These are phyloP conservation scores for Kluyveromyces aestuarii DNA, from an alignment of 805 yeast species.

Conservation along the genomic window DNA sequence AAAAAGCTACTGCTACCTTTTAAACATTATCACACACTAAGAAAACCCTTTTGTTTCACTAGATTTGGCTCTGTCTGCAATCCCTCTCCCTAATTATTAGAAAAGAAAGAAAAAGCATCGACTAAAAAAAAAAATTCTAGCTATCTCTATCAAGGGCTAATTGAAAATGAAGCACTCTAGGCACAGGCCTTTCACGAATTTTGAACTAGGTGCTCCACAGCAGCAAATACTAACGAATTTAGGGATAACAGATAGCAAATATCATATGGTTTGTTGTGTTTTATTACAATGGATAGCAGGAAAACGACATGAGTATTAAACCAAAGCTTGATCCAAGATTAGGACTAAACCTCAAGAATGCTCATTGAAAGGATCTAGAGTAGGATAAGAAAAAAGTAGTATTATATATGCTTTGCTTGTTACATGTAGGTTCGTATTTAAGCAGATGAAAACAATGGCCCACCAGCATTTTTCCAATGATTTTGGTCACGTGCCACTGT, in stretches of 20 bases:
- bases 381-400: neutral
- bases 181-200: neutral
- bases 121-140: neutral
- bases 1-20: neutral
- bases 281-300: too few relatives aligned
- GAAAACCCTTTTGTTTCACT: neutral
- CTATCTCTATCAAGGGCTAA: neutral
- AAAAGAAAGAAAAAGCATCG: neutral
- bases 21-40: neutral
- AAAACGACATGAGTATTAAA: too few relatives aligned
- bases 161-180: neutral
- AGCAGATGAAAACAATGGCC: neutral
- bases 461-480: neutral
- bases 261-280: too few relatives aligned
- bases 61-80: neutral
- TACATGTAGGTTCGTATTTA: neutral
- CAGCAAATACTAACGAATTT: neutral
- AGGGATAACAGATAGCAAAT: too few relatives aligned
- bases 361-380: too few relatives aligned
- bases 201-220: neutral
- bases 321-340: too few relatives aligned
- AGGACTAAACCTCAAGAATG: too few relatives aligned
- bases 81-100: neutral
- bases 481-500: neutral
- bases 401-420: neutral